Conservation (phyloP, 768 basidiomycete genomes). For the Suillus ampliporus region DNA sequence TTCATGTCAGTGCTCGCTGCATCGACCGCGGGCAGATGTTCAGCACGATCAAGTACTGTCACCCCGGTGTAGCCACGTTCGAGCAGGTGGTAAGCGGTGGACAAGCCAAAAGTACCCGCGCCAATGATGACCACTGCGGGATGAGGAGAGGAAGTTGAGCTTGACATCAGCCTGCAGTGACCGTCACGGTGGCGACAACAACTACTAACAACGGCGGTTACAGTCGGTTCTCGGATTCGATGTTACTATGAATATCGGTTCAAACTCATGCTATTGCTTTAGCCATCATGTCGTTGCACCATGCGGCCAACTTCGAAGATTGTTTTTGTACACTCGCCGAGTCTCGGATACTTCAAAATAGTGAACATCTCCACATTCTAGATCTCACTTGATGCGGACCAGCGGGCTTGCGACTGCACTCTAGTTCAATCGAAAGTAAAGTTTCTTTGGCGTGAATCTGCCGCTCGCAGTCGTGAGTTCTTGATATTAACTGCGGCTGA, state of each 20-base stretch:
- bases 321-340: no score
- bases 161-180: not conserved
- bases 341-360: no score
- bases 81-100: constrained; percentile 83
- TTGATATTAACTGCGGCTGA: not conserved
- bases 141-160: constrained; percentile 15
- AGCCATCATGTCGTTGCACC: no score
- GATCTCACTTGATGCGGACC: not conserved
- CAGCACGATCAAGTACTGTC: constrained; percentile 77
- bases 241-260: no score
- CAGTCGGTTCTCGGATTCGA: no score
- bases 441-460: not conserved
- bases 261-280: no score
- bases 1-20: constrained; percentile 70
- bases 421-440: not conserved
- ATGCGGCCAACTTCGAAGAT: no score
- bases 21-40: constrained; percentile 76
- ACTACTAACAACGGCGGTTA: no score
- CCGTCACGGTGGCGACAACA: no score
- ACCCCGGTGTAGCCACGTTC: constrained; percentile 69
- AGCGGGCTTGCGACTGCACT: not conserved
- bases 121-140: constrained; percentile 70
- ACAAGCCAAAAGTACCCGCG: constrained; percentile 86
- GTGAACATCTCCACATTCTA: not conserved
- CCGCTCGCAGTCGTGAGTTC: not conserved